Evolutionary conservation across 73 alveolate species (phyloP).

Genomic region (Paraurostyla sp.): DNA sequence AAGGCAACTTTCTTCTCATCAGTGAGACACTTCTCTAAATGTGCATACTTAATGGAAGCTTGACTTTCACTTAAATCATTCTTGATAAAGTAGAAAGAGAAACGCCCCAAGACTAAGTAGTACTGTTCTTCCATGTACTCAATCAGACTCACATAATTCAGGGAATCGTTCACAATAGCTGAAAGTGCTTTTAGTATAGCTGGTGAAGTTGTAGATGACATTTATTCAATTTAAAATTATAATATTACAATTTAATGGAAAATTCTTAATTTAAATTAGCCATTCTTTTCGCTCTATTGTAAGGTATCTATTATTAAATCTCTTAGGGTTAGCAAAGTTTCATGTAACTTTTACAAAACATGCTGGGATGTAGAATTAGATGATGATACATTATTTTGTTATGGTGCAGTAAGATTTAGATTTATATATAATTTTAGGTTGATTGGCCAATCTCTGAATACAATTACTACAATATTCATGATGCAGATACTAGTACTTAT

Average conservation of each 20-base stretch:
- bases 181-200: constrained; percentile 68
- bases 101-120: constrained; percentile 59
- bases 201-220: constrained; percentile 59
- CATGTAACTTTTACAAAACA: not conserved
- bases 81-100: constrained; percentile 59
- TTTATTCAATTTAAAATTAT: not conserved
- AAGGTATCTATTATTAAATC: too few relatives aligned
- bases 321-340: not conserved
- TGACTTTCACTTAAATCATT: constrained; percentile 36
- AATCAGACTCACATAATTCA: constrained; percentile 51
- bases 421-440: not conserved
- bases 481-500: constrained; percentile 7
- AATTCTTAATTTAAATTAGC: not conserved
- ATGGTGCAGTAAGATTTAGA: constrained; percentile 35
- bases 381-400: constrained; percentile 57
- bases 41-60: constrained; percentile 57
- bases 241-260: not conserved
- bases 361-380: constrained; percentile 49
- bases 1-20: constrained; percentile 47
- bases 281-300: not conserved
- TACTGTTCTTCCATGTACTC: constrained; percentile 54
- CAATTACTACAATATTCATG: constrained; percentile 1
- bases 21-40: constrained; percentile 25
- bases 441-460: constrained; percentile 47
- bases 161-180: constrained; percentile 53